phyloP scores from a whole-genome alignment of 441 rosid genomes.

The Monsonia emarginata region DNA sequence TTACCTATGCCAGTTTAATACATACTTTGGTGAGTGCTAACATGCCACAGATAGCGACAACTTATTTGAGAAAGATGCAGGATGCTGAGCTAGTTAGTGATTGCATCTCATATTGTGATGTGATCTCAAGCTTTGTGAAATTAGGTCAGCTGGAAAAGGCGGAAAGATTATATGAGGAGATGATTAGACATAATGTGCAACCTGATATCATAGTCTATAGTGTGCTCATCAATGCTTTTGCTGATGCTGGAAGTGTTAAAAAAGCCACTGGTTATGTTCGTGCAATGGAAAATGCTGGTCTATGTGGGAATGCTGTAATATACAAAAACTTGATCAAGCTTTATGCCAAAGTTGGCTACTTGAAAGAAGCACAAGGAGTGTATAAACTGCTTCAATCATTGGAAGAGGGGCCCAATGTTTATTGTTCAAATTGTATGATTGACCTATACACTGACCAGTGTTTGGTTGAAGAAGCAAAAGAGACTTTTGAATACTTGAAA shows the following conservation, averaged over 20 bases:
- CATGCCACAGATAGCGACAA: conserved; percentile 43
- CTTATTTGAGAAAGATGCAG: conserved; percentile 56
- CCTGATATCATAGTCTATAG: conserved; percentile 64
- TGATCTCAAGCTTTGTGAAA: conserved; percentile 68
- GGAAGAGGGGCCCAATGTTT: conserved; percentile 35
- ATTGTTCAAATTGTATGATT: conserved; percentile 71
- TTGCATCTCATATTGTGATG: conserved; percentile 66
- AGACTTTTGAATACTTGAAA: conserved; percentile 49
- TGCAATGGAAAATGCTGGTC: conserved; percentile 52
- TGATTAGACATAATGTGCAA: conserved; percentile 44
- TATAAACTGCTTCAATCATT: conserved; percentile 45
- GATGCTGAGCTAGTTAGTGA: conserved; percentile 53
- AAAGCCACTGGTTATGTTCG: conserved; percentile 45
- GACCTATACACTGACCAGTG: conserved; percentile 58
- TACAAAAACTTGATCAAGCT: conserved; percentile 72
- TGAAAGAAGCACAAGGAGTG: conserved; percentile 61
- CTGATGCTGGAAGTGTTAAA: conserved; percentile 54
- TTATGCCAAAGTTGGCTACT: conserved; percentile 62
- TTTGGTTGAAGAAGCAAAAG: conserved; percentile 53
- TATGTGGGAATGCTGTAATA: conserved; percentile 44
- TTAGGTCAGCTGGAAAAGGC: conserved; percentile 54
- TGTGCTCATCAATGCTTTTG: conserved; percentile 67
- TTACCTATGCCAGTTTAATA: conserved; percentile 54
- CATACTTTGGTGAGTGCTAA: conserved; percentile 59
- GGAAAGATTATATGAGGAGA: conserved; percentile 51